Conservation (phyloP, 2,329 filamentous ascomycete genomes). For the Stylonectria norvegica region DNA sequence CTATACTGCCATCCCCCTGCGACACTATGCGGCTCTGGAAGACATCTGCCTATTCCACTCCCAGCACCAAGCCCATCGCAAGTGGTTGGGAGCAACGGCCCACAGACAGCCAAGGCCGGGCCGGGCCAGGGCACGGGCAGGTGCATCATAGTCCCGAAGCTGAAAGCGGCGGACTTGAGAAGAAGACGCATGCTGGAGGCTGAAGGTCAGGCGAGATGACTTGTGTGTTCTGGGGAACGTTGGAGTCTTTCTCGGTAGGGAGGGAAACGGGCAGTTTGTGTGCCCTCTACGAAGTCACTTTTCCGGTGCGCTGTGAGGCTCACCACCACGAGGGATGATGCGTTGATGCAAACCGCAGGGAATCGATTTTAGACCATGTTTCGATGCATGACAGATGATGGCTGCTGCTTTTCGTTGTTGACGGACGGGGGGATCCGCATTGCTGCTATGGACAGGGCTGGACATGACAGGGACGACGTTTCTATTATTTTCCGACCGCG, state of each 20-base stretch:
- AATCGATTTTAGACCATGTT: constrained; percentile 47
- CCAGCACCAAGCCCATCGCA: constrained; percentile 29
- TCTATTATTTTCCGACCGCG: constrained; percentile 18
- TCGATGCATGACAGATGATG: constrained; percentile 50
- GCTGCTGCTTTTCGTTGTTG: constrained; percentile 42
- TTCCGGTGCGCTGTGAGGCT: constrained; percentile 26
- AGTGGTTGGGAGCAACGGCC: constrained; percentile 28
- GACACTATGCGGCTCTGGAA: constrained; percentile 30
- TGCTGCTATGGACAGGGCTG: constrained; percentile 24
- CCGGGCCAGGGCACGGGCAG: constrained; percentile 24
- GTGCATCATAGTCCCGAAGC: constrained; percentile 29
- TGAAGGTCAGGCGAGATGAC: constrained; percentile 24
- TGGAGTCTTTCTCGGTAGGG: constrained; percentile 30
- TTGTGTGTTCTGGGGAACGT: constrained; percentile 28
- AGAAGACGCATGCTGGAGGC: constrained; percentile 20
- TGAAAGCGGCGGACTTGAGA: constrained; percentile 24
- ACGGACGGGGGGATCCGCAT: constrained; percentile 27
- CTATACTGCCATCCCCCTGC: constrained; percentile 29
- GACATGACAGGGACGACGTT: constrained; percentile 20
- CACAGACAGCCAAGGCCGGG: constrained; percentile 25
- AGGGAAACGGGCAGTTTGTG: constrained; percentile 28
- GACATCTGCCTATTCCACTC: constrained; percentile 28
- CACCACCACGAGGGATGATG: constrained; percentile 27
- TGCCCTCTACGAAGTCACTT: constrained; percentile 25
- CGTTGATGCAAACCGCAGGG: constrained; percentile 36